Evolutionary conservation across 352 stramenopile species (phyloP).

Genomic region (Pythium aristosporum): DNA sequence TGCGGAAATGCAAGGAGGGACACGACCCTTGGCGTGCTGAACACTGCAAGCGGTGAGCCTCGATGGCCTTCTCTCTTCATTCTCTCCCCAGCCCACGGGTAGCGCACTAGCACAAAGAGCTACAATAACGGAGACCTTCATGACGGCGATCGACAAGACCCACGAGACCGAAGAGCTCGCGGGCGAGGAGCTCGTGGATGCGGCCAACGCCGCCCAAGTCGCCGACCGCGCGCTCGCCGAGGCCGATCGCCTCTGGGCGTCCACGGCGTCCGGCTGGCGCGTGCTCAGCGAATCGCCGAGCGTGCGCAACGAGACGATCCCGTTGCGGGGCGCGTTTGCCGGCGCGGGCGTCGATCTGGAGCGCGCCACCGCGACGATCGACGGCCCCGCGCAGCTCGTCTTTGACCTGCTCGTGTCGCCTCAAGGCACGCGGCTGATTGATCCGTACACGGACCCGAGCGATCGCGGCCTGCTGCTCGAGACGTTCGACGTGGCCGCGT

Average conservation of each 20-base stretch:
- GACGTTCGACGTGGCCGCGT: conserved; percentile 21
- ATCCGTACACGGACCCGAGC: conserved; percentile 28
- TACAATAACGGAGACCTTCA: neutral
- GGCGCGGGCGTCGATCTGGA: conserved; percentile 22
- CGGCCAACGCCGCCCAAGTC: conserved; percentile 25
- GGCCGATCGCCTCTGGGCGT: conserved; percentile 30
- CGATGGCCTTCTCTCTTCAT: too few species aligned
- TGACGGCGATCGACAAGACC: conserved; percentile 4
- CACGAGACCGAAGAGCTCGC: conserved; percentile 19
- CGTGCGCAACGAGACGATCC: conserved; percentile 13
- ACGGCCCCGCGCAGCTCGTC: conserved; percentile 23
- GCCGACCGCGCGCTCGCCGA: conserved; percentile 32
- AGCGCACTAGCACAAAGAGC: too few species aligned
- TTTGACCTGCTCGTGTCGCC: conserved; percentile 32
- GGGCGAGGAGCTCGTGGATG: conserved; percentile 31
- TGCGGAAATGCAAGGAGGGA: too few species aligned
- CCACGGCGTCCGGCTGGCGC: conserved; percentile 8
- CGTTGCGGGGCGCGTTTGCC: conserved; percentile 24
- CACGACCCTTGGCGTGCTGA: too few species aligned
- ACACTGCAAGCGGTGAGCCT: too few species aligned
- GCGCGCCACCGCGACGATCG: conserved; percentile 22
- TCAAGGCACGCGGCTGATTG: conserved; percentile 30
- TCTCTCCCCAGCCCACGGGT: too few species aligned
- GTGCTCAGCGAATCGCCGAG: conserved; percentile 20
- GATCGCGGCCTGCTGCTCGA: conserved; percentile 27